Base-by-base conservation (phyloP, 2,329 filamentous ascomycete species). In the Alternaria sp. region DNA sequence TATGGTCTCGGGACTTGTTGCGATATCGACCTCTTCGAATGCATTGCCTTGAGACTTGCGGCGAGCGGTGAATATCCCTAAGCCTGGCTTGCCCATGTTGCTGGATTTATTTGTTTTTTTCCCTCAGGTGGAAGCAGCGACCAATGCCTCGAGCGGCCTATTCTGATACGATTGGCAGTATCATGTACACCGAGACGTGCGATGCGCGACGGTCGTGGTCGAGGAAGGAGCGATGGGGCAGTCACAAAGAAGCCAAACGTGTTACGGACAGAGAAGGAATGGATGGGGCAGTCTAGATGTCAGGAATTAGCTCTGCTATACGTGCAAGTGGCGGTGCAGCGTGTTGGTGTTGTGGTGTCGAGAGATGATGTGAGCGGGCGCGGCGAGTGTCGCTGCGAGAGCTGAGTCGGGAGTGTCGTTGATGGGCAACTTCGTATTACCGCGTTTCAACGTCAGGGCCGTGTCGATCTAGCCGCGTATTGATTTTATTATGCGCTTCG, bases 31-130 rank as follows among this genome's bases (percentile, higher is more conserved):
- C 9, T 77, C 74, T 11, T 79, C 77, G 34, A 80, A 63, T 22
- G 65, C 68, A 59, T 79, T 78, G 54, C 74, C 71, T 54, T 74
- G 70, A 25, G 78, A 80, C 70, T 79, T 80, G 30, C 78, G 73
- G 28, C 78, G 76, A 50, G 63, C 68, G 32, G 66, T 74, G 60
- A 78, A 75, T 58, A 76, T 67, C 18, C 72, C 70, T 16, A 78
- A 67, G 9, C 69, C 69, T 30, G 74, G 69, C 69, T 74, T 78
- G 60, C 60, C 73, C 73, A 75, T 77, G 49, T n/a, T 66, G 57
- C 22, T 20, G 14, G n/a, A 22, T 12, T 38, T 45, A 48, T 43
- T 40, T 25, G 12, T n/a, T 43, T 40, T 11, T 36, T 36, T 8
- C 11, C 10, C 44, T 25, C 25, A 49, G 34, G 62, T 50, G 52